Base-by-base conservation (phyloP, 2,329 filamentous ascomycete species). In the Daldinia sp. region DNA sequence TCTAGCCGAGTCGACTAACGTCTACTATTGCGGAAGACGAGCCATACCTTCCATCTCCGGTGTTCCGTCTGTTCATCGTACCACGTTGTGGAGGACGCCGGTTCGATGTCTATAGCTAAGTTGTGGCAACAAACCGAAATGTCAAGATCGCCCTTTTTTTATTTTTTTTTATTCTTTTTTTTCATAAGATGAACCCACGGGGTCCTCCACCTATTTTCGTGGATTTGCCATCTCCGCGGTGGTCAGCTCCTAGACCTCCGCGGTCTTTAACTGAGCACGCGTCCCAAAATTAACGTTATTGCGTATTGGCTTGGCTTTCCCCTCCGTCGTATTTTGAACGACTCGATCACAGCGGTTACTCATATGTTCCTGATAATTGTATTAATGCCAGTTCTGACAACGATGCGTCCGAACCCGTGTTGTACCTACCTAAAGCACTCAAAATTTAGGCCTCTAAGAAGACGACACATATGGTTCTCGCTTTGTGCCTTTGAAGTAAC, bases 141-240 rank as follows among this genome's bases (percentile, higher is more conserved):
- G 43, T 56, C 32, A 45, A 54, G 47, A 19, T 34, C 17, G 32
- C 9, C 23, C n/a, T n/a, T n/a, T n/a, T n/a, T n/a, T n/a, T n/a
- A n/a, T n/a, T n/a, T n/a, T n/a, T n/a, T n/a, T n/a, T n/a, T n/a
- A n/a, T n/a, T 19, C 25, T 41, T 51, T 56, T 57, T 58, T 58
- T 51, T 32, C 29, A 13, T 21, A 10, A 45, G 29, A 53, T 63
- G 55, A 64, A 60, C 56, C 67, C 67, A 67, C 62, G 41, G 19
- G 34, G 29, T 23, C 32, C 15, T 58, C 63, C 61, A 61, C 43
- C 47, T 35, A 52, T 63, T 70, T 58, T 67, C 63, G 61, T 68
- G 61, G 13, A 63, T 61, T 34, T 62, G 29, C 56, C 53, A 67
- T 70, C 64, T 70, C 68, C 68, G 68, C 66, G 68, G 68, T 55